Conservation (phyloP, 371 early-diverging fungal genomes). For the Mucor piriformis region DNA sequence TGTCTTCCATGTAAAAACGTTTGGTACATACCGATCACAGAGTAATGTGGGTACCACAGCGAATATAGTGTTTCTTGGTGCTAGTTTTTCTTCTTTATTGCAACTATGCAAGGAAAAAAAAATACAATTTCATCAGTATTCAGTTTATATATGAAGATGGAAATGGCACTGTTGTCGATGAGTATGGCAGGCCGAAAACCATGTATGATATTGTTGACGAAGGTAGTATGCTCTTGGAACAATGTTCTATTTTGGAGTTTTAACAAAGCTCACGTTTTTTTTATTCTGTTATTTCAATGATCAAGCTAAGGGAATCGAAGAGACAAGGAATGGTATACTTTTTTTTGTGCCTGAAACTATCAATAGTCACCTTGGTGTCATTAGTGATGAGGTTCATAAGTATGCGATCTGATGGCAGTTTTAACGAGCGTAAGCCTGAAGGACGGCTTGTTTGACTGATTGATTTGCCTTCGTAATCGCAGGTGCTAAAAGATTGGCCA, state of each 20-base stretch:
- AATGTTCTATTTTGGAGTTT: slow-evolving; percentile 11
- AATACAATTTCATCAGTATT: slow-evolving; percentile 8
- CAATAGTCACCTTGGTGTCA: slow-evolving; percentile 13
- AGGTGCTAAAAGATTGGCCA: slow-evolving; percentile 14
- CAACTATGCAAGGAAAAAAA: slow-evolving; percentile 8
- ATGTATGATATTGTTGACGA: slow-evolving; percentile 5
- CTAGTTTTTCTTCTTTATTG: slow-evolving; percentile 12
- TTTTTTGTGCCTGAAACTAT: slow-evolving; percentile 14
- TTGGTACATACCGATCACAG: slow-evolving; percentile 11
- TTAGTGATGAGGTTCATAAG: slow-evolving; percentile 10
- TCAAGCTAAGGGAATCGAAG: slow-evolving; percentile 17
- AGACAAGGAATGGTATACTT: slow-evolving; percentile 12
- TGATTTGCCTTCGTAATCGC: slow-evolving; percentile 16
- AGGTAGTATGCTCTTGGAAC: slow-evolving; percentile 9
- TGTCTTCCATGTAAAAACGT: slow-evolving; percentile 9
- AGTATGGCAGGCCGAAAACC: slow-evolving; percentile 16
- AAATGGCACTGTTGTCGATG: slow-evolving; percentile 21
- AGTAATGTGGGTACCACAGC: slow-evolving; percentile 7
- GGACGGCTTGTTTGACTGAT: slow-evolving; percentile 17
- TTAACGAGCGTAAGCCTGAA: slow-evolving; percentile 19
- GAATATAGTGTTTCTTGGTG: slow-evolving; percentile 1
- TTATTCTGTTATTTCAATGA: slow-evolving; percentile 11
- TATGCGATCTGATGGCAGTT: slow-evolving; percentile 18
- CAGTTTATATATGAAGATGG: slow-evolving; percentile 22
- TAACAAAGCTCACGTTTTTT: slow-evolving; percentile 13